Evolutionary conservation across 2,329 filamentous ascomycete species (phyloP).

Genomic region (Cucurbitaria berberidis): DNA sequence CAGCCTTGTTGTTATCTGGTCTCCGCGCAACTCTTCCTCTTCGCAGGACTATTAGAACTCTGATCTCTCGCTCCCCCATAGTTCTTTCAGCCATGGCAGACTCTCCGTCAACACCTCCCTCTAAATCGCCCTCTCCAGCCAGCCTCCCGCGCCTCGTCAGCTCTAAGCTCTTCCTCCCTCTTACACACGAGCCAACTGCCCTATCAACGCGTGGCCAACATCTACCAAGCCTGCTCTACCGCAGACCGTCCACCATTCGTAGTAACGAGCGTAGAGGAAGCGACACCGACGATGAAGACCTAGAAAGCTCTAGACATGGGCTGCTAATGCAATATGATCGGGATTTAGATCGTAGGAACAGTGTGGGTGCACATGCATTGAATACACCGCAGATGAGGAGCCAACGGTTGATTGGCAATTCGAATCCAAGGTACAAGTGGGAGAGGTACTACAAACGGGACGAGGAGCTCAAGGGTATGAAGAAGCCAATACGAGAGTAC

Average conservation of each 20-base stretch:
- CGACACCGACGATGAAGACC: constrained; percentile 39
- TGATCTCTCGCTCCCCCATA: background rate
- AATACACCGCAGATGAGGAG: constrained; percentile 74
- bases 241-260: constrained; percentile 41
- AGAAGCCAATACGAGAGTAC: constrained; percentile 77
- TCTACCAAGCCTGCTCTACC: constrained; percentile 46
- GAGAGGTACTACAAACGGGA: constrained; percentile 85
- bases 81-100: constrained; percentile 21
- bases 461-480: constrained; percentile 73
- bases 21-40: constrained; percentile 1
- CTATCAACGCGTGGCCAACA: constrained; percentile 55
- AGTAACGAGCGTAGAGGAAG: constrained; percentile 40
- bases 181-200: constrained; percentile 45
- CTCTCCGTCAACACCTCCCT: constrained; percentile 20
- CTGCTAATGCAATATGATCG: constrained; percentile 43
- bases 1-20: background rate
- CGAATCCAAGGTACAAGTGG: constrained; percentile 84
- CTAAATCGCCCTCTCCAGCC: constrained; percentile 23
- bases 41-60: background rate
- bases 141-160: constrained; percentile 39
- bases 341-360: constrained; percentile 48
- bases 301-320: constrained; percentile 35
- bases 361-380: constrained; percentile 51
- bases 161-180: constrained; percentile 51
- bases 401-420: constrained; percentile 86